Evolutionary conservation across 176 grass and related monocot genomes (phyloP), one percentile per base, ranked within the genome.

Genomic region (Cenchrus americanus): DNA sequence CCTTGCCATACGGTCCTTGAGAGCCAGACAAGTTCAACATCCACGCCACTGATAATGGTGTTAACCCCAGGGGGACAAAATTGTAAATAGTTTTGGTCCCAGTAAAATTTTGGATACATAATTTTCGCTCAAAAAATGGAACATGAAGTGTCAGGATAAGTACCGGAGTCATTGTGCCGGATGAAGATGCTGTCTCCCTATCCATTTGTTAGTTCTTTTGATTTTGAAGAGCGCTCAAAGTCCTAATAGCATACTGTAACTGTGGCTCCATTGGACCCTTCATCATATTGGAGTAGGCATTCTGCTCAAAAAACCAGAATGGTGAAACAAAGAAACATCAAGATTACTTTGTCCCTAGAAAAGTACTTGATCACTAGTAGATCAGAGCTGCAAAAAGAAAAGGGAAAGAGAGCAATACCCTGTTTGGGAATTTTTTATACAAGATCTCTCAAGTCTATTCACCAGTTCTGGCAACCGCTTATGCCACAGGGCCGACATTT

Each of bases 211-310:
- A 66, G 57, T 87, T 78, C 62, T 89, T 83, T 53, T 87, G 90
- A n/a, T 66, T 79, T 47, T 65, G 82, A 15, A 64, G 87, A 57
- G 46, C 24, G 9, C 26, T 52, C 32, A 89, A 49, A 1, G 72
- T 82, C 78, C 77, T 94, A 18, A 92, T 53, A 85, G 83, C 82
- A 73, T 68, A 78, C 55, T 76, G 40, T 82, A 97, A 71, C 14
- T 69, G 71, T 0, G 81, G 69, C 51, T 91, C 92, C 71, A 88
- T 8, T 49, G 87, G 76, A 22, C 61, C 73, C 41, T 58, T 82
- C 85, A 80, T 90, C 87, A 94, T 91, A 64, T 53, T 91, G 24
- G 30, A 49, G 66, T 94, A 97, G 34, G 88, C 92, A 73, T 58
- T 83, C 95, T 97, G 90, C 72, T 80, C 14, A 37, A 67, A 24